These are phyloP conservation scores for Tripterygium wilfordii DNA, from an alignment of 177 flowering plant species.

Conservation along the genomic window DNA sequence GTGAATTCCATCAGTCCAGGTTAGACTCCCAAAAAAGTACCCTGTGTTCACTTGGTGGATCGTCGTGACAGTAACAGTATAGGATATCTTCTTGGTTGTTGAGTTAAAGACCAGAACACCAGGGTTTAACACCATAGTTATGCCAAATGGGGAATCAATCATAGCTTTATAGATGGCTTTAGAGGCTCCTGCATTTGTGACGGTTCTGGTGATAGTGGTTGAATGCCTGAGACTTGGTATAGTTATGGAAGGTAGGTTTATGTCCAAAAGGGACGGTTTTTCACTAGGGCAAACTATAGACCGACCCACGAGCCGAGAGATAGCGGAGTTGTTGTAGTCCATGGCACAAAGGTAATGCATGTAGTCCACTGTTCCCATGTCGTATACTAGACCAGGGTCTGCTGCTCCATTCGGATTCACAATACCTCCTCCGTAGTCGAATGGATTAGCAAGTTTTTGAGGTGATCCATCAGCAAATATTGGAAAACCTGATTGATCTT, in stretches of 20 bases:
- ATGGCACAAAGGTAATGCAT: constrained; percentile 30
- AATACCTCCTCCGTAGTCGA: too few species aligned
- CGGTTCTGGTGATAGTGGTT: constrained; percentile 14
- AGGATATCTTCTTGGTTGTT: background rate
- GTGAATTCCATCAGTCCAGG: constrained; percentile 20
- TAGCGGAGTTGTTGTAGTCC: constrained; percentile 27
- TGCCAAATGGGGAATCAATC: constrained; percentile 18
- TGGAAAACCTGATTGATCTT: constrained; percentile 12
- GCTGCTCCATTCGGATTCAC: too few species aligned
- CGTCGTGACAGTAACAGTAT: constrained; percentile 1
- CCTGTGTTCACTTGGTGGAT: constrained; percentile 11
- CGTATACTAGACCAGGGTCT: constrained; percentile 36
- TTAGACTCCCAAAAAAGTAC: constrained; percentile 19
- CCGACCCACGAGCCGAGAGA: constrained; percentile 14
- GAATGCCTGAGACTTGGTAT: constrained; percentile 13
- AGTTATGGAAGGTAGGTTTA: too few species aligned
- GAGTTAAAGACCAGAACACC: constrained; percentile 10
- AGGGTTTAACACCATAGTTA: constrained; percentile 10
- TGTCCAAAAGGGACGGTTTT: constrained; percentile 3
- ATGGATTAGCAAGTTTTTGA: constrained; percentile 31
- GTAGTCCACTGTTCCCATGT: constrained; percentile 25
- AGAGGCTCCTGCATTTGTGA: constrained; percentile 19
- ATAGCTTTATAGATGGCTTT: constrained; percentile 11
- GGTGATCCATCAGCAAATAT: constrained; percentile 18
- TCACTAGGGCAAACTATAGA: constrained; percentile 16